Evolutionary conservation across 1,139 yeast genomes (phyloP).

Genomic region (Nakaseomyces glabratus): DNA sequence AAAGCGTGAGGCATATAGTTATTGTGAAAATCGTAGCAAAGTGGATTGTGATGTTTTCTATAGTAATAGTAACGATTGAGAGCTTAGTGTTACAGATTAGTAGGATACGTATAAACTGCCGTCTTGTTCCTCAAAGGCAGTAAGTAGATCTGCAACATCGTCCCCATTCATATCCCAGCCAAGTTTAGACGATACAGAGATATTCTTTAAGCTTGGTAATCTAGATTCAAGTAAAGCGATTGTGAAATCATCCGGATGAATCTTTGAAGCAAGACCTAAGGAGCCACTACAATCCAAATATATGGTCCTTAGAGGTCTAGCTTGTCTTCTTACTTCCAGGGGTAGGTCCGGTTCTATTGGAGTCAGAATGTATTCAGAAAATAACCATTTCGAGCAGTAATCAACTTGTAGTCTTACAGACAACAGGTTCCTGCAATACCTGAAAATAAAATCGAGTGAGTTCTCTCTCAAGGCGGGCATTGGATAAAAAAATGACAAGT

Average conservation of each 20-base stretch:
- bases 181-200: constrained; percentile 63
- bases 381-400: constrained; percentile 60
- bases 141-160: constrained; percentile 53
- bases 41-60: no score
- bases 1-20: no score
- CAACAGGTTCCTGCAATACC: constrained; percentile 63
- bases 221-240: constrained; percentile 74
- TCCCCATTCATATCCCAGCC: constrained; percentile 84
- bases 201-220: constrained; percentile 53
- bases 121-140: constrained; percentile 35
- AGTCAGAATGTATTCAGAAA: constrained; percentile 44
- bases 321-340: constrained; percentile 15
- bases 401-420: constrained; percentile 69
- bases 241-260: constrained; percentile 82
- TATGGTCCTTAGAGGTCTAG: constrained; percentile 52
- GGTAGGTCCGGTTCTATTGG: constrained; percentile 10
- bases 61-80: no score
- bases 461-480: constrained; percentile 69
- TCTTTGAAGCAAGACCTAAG: constrained; percentile 71
- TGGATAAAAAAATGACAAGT: constrained; percentile 69
- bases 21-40: no score
- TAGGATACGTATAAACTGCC: constrained; percentile 33
- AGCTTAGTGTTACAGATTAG: constrained; percentile 9
- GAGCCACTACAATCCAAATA: constrained; percentile 80
- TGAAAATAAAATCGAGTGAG: constrained; percentile 64